Conservation (phyloP, 352 stramenopile species). For the Globisporangium recalcitrans region DNA sequence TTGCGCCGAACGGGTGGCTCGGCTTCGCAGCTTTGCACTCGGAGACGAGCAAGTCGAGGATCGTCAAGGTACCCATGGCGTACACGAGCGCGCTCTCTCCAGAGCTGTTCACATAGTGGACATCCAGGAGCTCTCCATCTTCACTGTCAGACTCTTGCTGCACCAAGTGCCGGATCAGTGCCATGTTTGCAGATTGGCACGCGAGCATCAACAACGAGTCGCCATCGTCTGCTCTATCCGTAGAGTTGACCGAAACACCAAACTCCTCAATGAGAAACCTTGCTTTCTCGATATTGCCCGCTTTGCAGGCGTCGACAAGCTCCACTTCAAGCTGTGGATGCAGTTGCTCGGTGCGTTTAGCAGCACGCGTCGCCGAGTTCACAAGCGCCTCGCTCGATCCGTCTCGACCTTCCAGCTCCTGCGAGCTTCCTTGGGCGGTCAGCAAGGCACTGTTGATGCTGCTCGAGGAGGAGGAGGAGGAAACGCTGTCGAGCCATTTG, state of each 20-base stretch:
- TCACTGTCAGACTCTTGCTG: neutral
- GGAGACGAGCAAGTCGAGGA: conserved; percentile 12
- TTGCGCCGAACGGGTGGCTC: conserved; percentile 12
- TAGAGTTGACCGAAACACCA: conserved; percentile 28
- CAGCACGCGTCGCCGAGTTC: conserved; percentile 10
- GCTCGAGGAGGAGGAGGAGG: neutral
- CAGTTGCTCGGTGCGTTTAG: conserved; percentile 15
- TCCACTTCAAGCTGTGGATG: conserved; percentile 34
- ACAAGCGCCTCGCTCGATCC: conserved; percentile 13
- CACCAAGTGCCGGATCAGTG: conserved; percentile 23
- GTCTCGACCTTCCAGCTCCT: conserved; percentile 6
- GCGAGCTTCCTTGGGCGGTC: neutral
- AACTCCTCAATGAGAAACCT: conserved; percentile 38
- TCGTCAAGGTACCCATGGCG: conserved; percentile 9
- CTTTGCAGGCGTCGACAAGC: conserved; percentile 23
- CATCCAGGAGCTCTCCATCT: conserved; percentile 17
- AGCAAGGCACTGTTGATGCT: neutral
- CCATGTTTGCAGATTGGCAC: conserved; percentile 16
- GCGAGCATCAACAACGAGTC: conserved; percentile 34
- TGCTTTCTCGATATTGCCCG: conserved; percentile 21
- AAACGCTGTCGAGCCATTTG: conserved; percentile 40
- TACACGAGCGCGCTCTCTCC: conserved; percentile 17
- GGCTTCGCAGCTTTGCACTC: conserved; percentile 11
- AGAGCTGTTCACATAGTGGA: conserved; percentile 9
- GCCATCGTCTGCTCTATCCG: conserved; percentile 8